These are phyloP conservation scores for Mimosa pudica DNA, from an alignment of 306 rosid genomes.

Conservation along the genomic window DNA sequence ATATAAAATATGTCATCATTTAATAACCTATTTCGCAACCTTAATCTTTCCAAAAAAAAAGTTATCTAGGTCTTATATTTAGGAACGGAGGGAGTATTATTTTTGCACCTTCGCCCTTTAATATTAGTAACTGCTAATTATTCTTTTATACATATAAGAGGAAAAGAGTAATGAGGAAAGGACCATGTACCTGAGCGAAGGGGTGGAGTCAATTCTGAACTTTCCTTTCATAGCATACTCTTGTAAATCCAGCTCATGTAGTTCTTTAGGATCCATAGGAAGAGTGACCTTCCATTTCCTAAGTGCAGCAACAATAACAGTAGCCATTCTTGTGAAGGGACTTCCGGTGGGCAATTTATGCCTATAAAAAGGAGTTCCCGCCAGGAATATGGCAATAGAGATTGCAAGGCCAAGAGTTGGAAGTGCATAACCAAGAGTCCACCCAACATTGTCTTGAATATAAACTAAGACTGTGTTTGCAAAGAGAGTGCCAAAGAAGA, in stretches of 20 bases:
- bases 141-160: too few species aligned
- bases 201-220: slow-evolving; percentile 52
- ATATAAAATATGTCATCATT: too few species aligned
- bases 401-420: slow-evolving; percentile 62
- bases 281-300: slow-evolving; percentile 49
- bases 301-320: slow-evolving; percentile 55
- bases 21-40: too few species aligned
- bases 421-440: slow-evolving; percentile 71
- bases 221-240: slow-evolving; percentile 50
- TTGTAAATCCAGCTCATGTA: slow-evolving; percentile 58
- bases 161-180: too few species aligned
- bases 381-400: slow-evolving; percentile 50
- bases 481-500: slow-evolving; percentile 70
- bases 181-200: slow-evolving; percentile 49
- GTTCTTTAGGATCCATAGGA: slow-evolving; percentile 58
- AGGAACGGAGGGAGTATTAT: too few species aligned
- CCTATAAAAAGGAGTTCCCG: slow-evolving; percentile 63
- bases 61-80: too few species aligned
- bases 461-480: slow-evolving; percentile 61
- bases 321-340: slow-evolving; percentile 57
- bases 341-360: slow-evolving; percentile 68
- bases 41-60: too few species aligned
- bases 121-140: too few species aligned
- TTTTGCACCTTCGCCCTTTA: too few species aligned
- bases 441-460: slow-evolving; percentile 66